Evolutionary conservation across 2,329 filamentous ascomycete genomes (phyloP).

Genomic region (Fusarium solani-melongenae): DNA sequence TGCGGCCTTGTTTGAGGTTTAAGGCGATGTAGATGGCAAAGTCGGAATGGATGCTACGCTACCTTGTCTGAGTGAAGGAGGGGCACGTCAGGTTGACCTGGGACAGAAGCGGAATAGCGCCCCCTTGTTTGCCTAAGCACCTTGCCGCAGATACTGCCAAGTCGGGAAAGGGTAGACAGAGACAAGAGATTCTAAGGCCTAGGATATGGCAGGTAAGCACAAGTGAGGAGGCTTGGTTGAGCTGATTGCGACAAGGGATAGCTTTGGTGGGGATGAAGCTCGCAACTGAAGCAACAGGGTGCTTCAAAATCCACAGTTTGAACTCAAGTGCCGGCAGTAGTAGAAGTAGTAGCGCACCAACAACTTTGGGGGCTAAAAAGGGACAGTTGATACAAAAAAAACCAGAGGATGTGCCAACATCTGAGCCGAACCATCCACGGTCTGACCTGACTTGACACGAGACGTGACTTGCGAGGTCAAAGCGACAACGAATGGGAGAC

Average conservation of each 20-base stretch:
- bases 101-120: neutral
- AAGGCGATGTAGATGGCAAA: neutral
- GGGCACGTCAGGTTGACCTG: neutral
- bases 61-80: neutral
- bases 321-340: neutral
- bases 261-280: neutral
- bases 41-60: neutral
- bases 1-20: conserved; percentile 4
- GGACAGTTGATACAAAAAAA: neutral
- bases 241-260: neutral
- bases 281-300: neutral
- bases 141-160: neutral
- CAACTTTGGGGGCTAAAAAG: neutral
- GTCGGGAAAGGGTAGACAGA: neutral
- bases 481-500: neutral
- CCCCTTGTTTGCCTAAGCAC: neutral
- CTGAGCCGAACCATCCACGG: neutral
- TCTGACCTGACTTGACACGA: neutral
- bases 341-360: neutral
- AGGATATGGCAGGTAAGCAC: neutral
- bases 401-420: neutral
- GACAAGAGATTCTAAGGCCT: neutral
- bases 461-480: neutral
- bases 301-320: neutral
- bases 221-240: neutral